Percentiles rank a stretch among this genome's conserved stretches.
These are phyloP conservation scores for Diaporthe sp. DNA, from an alignment of 2,329 filamentous ascomycete species.

Conservation along the genomic window DNA sequence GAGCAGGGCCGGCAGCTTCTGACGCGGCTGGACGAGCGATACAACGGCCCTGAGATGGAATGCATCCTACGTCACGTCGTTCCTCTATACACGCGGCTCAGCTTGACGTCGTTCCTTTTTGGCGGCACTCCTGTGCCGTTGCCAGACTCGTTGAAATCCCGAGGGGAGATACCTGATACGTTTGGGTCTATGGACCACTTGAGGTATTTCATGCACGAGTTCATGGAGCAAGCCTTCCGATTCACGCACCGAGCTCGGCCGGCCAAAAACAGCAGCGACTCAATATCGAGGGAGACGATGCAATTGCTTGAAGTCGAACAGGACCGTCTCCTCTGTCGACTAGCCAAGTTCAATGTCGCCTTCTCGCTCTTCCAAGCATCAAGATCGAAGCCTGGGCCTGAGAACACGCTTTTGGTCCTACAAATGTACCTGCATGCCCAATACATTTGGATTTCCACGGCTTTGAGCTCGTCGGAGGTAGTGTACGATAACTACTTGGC, in stretches of 20 bases:
- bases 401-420: slow-evolving; percentile 42
- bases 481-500: slow-evolving; percentile 46
- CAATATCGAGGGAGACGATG: slow-evolving; percentile 40
- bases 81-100: slow-evolving; percentile 43
- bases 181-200: slow-evolving; percentile 48
- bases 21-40: slow-evolving; percentile 43
- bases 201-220: slow-evolving; percentile 48
- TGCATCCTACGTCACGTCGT: slow-evolving; percentile 42
- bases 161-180: slow-evolving; percentile 44
- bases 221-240: slow-evolving; percentile 52
- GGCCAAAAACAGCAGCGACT: slow-evolving; percentile 41
- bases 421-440: slow-evolving; percentile 47
- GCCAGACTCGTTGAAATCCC: slow-evolving; percentile 47
- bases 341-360: slow-evolving; percentile 44
- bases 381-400: slow-evolving; percentile 37
- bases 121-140: slow-evolving; percentile 50
- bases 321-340: slow-evolving; percentile 45
- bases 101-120: slow-evolving; percentile 35
- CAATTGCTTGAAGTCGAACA: slow-evolving; percentile 45
- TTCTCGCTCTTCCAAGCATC: slow-evolving; percentile 44
- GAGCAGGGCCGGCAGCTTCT: slow-evolving; percentile 55
- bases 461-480: slow-evolving; percentile 43
- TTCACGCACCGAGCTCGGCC: slow-evolving; percentile 45
- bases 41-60: slow-evolving; percentile 45
- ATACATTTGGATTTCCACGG: slow-evolving; percentile 47